phyloP scores from a whole-genome alignment of 2,329 filamentous ascomycete species.

The Leptographium flavum region DNA sequence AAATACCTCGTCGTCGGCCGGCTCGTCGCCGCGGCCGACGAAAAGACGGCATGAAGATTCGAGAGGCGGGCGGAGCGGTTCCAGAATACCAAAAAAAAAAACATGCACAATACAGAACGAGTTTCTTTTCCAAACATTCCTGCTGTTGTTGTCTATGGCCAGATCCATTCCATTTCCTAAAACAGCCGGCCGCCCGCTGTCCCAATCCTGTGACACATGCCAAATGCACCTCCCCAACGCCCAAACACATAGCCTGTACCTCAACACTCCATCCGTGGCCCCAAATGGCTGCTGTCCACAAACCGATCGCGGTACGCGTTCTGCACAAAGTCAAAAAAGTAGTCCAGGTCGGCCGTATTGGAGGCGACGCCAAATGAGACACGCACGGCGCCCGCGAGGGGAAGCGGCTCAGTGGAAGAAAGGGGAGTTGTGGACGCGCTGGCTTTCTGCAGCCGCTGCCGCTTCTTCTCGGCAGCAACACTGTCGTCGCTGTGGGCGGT shows the following conservation, averaged over 20 bases:
- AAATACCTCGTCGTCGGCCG: constrained; percentile 94
- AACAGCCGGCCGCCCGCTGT: too few relatives aligned
- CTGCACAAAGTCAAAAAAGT: constrained; percentile 20
- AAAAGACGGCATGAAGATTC: constrained; percentile 9
- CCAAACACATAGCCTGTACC: too few relatives aligned
- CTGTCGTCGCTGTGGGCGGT: neutral
- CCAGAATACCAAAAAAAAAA: too few relatives aligned
- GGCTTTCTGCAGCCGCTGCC: too few relatives aligned
- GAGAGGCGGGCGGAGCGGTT: too few relatives aligned
- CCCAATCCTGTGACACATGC: too few relatives aligned
- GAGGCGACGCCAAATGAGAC: constrained; percentile 25
- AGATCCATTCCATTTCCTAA: too few relatives aligned
- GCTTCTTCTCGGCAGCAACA: neutral
- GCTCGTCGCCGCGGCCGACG: constrained; percentile 45
- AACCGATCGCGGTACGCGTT: constrained; percentile 19
- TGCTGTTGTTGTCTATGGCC: too few relatives aligned
- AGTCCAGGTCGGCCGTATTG: constrained; percentile 20
- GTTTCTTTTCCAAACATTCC: too few relatives aligned
- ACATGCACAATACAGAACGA: too few relatives aligned
- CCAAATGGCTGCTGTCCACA: constrained; percentile 4
- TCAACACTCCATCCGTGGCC: constrained; percentile 7
- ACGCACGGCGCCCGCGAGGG: constrained; percentile 20
- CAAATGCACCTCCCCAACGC: too few relatives aligned
- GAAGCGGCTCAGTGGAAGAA: neutral
- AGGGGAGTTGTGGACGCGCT: too few relatives aligned